Base-by-base conservation (phyloP, 495 filamentous ascomycete genomes). In the Pyrenula massariospora region DNA sequence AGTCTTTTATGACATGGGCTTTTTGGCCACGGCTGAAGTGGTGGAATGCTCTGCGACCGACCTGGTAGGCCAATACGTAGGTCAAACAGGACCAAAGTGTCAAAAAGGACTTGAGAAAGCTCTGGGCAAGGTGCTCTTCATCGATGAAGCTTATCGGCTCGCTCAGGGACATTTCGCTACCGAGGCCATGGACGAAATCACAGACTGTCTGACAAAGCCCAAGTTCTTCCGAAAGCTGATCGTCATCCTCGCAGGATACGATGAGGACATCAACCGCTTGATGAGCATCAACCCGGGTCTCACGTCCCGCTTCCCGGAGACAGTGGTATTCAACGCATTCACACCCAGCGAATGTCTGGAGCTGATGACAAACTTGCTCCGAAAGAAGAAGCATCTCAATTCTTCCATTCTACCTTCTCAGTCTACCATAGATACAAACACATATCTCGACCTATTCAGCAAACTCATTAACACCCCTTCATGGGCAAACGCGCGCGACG, bases 201-300 rank as follows among this genome's bases (percentile, higher is more conserved):
- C 87, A 0, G 83, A 88, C 65, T 80, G 73, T 48, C 69, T 87
- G 10, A 87, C 84, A 0, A 87, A 86, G 60, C 74, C 77, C 1
- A 69, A 68, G 23, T 93, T 81, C 61, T 59, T 63, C 5, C 72
- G 77, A 51, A 89, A 85, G 57, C 64, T 93, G 1, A 73, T 93
- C 48, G 74, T 86, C 15, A 88, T 93, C 49, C 73, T 91, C 0
- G 88, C 88, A 0, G 88, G 88, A 1, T 90, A 91, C 57, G 78
- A 82, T 25, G 56, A 70, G 0, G 84, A 89, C 25, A 90, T 91
- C 60, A 83, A 91, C 62, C 70, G 75, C 0, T 75, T 93, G 1
- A 81, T 91, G 78, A 55, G 65, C 1, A 63, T 68, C 10, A 81
- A 82, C 51, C 66, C 68, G 0, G 79, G 79, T 1, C 60, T 83